phyloP scores from a whole-genome alignment of 2,329 filamentous ascomycete genomes.

The Nemania serpens region DNA sequence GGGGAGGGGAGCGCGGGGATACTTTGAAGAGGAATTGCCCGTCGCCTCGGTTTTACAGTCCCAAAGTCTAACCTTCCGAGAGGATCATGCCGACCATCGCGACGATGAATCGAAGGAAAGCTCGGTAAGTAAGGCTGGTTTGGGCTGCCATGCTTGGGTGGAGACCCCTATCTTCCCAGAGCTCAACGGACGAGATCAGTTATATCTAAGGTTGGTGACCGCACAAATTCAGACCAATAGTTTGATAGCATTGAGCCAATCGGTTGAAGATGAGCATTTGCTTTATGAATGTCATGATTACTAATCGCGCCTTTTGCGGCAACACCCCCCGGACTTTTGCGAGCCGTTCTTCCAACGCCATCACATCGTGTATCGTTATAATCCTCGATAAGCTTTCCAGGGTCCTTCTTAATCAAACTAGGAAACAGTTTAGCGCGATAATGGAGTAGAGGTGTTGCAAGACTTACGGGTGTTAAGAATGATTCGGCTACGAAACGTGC shows the following conservation, averaged over 20 bases:
- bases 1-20: too few relatives aligned
- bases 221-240: not conserved
- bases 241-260: not conserved
- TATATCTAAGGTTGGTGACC: not conserved
- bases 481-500: constrained; percentile 98
- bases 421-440: constrained; percentile 6
- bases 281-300: constrained; percentile 18
- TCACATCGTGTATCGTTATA: constrained; percentile 16
- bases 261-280: not conserved
- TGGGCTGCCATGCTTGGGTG: not conserved
- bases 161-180: not conserved
- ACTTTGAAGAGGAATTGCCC: too few relatives aligned
- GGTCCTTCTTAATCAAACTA: constrained; percentile 27
- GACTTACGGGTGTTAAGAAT: constrained; percentile 87
- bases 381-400: constrained; percentile 1
- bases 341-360: constrained; percentile 16
- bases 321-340: not conserved
- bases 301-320: constrained; percentile 3
- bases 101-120: not conserved
- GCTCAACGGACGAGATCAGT: not conserved
- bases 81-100: too few relatives aligned
- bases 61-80: too few relatives aligned
- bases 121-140: not conserved
- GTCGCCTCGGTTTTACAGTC: too few relatives aligned
- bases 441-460: not conserved